These are phyloP conservation scores for Tulasnella sp. DNA, from an alignment of 768 basidiomycete genomes.

Conservation along the genomic window DNA sequence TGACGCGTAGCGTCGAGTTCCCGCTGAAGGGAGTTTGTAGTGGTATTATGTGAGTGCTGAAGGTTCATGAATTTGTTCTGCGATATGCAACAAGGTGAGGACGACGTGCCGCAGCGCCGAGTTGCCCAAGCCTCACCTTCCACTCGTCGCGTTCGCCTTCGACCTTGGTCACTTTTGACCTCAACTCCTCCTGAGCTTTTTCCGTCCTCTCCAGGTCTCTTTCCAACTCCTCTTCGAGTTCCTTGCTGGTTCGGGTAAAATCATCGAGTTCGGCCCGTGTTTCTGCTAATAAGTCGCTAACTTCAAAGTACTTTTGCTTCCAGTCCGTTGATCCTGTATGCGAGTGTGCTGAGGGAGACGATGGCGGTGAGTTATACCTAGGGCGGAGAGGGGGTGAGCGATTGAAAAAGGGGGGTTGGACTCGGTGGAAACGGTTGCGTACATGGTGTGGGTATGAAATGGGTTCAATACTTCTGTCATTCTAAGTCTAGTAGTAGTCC, in stretches of 20 bases:
- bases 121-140: constrained; percentile 50
- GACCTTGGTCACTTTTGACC: constrained; percentile 54
- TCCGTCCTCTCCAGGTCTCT: constrained; percentile 80
- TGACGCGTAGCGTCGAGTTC: constrained; percentile 76
- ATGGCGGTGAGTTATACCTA: constrained; percentile 8
- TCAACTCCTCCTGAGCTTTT: constrained; percentile 70
- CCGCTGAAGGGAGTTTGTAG: constrained; percentile 80
- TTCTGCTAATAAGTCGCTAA: constrained; percentile 72
- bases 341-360: constrained; percentile 4
- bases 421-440: background rate
- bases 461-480: constrained; percentile 11
- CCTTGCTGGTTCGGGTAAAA: constrained; percentile 77
- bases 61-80: constrained; percentile 65
- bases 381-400: background rate
- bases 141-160: constrained; percentile 78
- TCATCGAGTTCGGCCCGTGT: constrained; percentile 79
- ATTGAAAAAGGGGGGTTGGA: background rate
- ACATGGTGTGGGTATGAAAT: constrained; percentile 11
- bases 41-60: constrained; percentile 84
- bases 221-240: constrained; percentile 89
- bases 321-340: constrained; percentile 19
- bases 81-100: constrained; percentile 30
- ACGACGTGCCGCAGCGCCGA: background rate
- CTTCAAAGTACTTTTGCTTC: constrained; percentile 21
- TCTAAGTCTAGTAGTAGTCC: background rate